These are phyloP conservation scores for Metschnikowia shivogae DNA, from an alignment of 805 yeast species.

Conservation along the genomic window DNA sequence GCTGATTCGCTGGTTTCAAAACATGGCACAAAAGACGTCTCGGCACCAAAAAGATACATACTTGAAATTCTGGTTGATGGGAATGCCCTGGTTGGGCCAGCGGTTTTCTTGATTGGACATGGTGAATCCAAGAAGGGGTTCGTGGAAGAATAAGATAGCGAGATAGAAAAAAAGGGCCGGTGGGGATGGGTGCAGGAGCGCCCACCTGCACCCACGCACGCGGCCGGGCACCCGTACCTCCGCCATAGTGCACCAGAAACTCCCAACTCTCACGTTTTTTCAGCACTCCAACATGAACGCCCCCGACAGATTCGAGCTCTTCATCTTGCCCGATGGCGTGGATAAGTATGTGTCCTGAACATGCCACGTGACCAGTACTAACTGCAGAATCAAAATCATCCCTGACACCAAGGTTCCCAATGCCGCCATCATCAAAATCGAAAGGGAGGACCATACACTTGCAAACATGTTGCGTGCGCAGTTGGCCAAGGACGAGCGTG, in stretches of 20 bases:
- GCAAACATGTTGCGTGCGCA: slow-evolving; percentile 88
- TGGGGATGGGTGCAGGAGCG: slow-evolving; percentile 4
- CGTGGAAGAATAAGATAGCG: slow-evolving; percentile 1
- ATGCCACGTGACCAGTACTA: slow-evolving; percentile 11
- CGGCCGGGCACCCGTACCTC: neutral
- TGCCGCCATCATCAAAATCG: slow-evolving; percentile 87
- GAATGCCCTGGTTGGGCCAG: slow-evolving; percentile 41
- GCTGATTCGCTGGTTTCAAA: no score
- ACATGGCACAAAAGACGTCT: no score
- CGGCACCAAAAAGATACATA: slow-evolving; percentile 22
- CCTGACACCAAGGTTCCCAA: slow-evolving; percentile 96
- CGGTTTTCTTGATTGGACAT: slow-evolving; percentile 42
- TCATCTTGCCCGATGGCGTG: slow-evolving; percentile 95
- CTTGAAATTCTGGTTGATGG: slow-evolving; percentile 41
- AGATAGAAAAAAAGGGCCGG: slow-evolving; percentile 7
- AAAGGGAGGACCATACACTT: slow-evolving; percentile 95
- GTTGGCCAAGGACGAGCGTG: slow-evolving; percentile 78
- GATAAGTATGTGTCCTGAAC: slow-evolving; percentile 58
- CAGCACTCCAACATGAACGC: slow-evolving; percentile 68
- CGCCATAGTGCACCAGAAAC: neutral
- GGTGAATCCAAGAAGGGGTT: slow-evolving; percentile 3
- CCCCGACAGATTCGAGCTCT: slow-evolving; percentile 97
- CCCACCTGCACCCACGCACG: neutral
- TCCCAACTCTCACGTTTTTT: no score
- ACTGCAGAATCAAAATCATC: slow-evolving; percentile 64